Evolutionary conservation across 305 asterid genomes (phyloP), one percentile per base, ranked within the genome.

Genomic region (Fraxinus albicans): DNA sequence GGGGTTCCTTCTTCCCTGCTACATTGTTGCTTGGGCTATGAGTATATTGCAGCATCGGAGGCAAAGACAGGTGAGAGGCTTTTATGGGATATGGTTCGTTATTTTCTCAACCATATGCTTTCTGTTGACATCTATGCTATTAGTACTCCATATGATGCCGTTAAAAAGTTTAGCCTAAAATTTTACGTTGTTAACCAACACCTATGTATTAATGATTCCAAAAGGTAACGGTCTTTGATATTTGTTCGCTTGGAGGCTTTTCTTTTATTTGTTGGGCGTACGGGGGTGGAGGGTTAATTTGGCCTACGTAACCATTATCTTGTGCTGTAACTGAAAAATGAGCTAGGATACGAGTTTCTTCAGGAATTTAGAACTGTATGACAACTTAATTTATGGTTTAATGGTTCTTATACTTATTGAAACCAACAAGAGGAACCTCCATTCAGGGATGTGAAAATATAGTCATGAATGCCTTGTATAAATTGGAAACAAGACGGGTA

Each of bases 1-100:
- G 80, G 89, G 89, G 83, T 87, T 90, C 76, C 90, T 90, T 76
- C 89, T 90, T 58, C 93, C 93, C 4, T 87, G 89, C 88, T 90
- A 90, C 78, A 84, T 88, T 72, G 83, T 90, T 87, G 89, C 89
- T 58, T 90, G 91, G 93, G 91, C 88, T 13, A 82, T 90, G 80
- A 88, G 91, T 80, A 40, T 90, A 55, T 55, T 90, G 82, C 91
- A 88, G 79, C 89, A 84, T 42, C 89, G 93, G 29, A 87, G 93
- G 77, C 91, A 90, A 77, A 87, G 90, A 87, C 90, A 90, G 91
- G 93, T 90, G 78, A 79, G 87, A 58, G 36, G 21, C 38, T 72
- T 50, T 76, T 63, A 19, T 63, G 72, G 34, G 15, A 1, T 63
- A 19, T 63, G 72, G 72, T 0, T 25, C 17, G 13, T 44, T 83